These are phyloP conservation scores for Mortierella sp. DNA, from an alignment of 371 early-diverging fungal species.

Conservation along the genomic window DNA sequence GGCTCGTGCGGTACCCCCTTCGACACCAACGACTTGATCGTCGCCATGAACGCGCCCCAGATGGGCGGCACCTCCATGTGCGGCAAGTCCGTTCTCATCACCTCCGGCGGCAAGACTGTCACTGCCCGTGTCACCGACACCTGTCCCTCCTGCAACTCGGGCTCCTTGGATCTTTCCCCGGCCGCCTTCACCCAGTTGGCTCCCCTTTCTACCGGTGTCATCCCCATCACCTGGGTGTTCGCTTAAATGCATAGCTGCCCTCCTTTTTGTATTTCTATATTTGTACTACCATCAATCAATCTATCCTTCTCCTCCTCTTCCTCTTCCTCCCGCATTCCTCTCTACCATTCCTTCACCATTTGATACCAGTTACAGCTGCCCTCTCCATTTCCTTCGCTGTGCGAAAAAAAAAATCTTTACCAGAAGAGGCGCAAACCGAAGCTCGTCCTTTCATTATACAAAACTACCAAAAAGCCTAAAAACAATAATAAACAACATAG, in stretches of 20 bases:
- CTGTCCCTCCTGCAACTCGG: slow-evolving; percentile 56
- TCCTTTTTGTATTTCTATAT: not conserved
- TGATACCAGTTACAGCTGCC: not conserved
- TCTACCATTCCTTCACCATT: not conserved
- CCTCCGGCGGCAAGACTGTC: slow-evolving; percentile 39
- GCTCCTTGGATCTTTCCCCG: slow-evolving; percentile 71
- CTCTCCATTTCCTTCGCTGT: not conserved
- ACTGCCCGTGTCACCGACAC: slow-evolving; percentile 35
- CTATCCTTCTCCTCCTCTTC: too few relatives aligned
- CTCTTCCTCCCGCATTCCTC: not conserved
- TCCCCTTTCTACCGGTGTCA: slow-evolving; percentile 61
- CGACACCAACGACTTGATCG: slow-evolving; percentile 46
- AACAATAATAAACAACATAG: not conserved
- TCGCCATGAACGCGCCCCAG: slow-evolving; percentile 44
- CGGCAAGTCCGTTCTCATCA: slow-evolving; percentile 27
- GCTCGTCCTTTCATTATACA: not conserved
- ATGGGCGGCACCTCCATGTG: slow-evolving; percentile 41
- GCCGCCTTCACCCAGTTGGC: slow-evolving; percentile 71
- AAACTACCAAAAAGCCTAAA: not conserved
- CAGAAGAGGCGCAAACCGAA: not conserved
- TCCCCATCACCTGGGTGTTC: slow-evolving; percentile 70
- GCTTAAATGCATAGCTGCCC: slow-evolving; percentile 34
- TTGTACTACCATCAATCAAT: not conserved
- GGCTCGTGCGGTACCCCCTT: slow-evolving; percentile 41
- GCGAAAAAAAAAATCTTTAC: not conserved